These are phyloP conservation scores for Hirsutella rhossiliensis DNA, from an alignment of 2,329 filamentous ascomycete species.

Conservation along the genomic window DNA sequence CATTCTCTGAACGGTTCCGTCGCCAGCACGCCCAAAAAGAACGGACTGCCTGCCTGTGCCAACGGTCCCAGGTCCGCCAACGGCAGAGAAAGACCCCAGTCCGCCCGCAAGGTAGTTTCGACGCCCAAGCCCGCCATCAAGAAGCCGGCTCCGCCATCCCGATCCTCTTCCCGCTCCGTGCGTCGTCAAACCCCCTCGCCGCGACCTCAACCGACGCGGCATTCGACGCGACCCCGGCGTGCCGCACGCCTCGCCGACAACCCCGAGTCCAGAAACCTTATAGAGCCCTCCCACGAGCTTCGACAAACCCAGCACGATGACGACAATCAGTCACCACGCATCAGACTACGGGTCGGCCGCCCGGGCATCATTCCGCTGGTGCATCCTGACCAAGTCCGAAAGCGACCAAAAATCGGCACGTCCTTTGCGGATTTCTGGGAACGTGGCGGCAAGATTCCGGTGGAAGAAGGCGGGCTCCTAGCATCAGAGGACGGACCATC, in stretches of 20 bases:
- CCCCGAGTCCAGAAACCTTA: conserved; percentile 7
- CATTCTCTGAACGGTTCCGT: conserved; percentile 20
- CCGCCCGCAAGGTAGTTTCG: conserved; percentile 12
- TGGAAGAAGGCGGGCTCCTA: conserved; percentile 46
- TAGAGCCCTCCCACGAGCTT: conserved; percentile 5
- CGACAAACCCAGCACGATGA: conserved; percentile 8
- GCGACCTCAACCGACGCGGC: conserved; percentile 23
- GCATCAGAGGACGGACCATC: conserved; percentile 40
- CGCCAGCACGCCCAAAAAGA: conserved; percentile 20
- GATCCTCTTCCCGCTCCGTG: conserved; percentile 17
- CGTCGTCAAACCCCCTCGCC: conserved; percentile 30
- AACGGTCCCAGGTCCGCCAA: conserved; percentile 16
- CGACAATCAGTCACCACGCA: conserved; percentile 27
- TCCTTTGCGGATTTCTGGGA: conserved; percentile 47
- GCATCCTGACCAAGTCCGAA: conserved; percentile 45
- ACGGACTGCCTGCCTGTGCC: conserved; percentile 9
- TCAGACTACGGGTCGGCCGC: conserved; percentile 32
- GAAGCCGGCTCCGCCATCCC: conserved; percentile 15
- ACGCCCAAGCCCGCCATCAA: conserved; percentile 18
- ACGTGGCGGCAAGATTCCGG: conserved; percentile 35
- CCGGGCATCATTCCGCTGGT: conserved; percentile 38
- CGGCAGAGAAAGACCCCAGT: conserved; percentile 13
- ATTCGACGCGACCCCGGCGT: conserved; percentile 29
- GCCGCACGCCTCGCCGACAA: conserved; percentile 26
- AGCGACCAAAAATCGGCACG: conserved; percentile 38